Conservation (phyloP, 441 rosid genomes). For the Macaranga tanarius region DNA sequence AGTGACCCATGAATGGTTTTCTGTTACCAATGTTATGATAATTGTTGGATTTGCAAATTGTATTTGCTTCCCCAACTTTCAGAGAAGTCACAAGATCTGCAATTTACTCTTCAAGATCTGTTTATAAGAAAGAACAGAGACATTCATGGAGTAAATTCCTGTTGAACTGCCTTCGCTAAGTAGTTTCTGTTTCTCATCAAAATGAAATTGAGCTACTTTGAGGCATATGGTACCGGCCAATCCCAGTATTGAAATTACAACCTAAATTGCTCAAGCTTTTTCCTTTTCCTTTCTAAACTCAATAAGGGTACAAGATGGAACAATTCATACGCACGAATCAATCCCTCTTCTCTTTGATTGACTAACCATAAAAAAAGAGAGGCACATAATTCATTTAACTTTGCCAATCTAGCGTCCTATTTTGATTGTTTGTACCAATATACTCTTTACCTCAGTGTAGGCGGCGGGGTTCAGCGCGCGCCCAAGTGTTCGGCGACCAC, state of each 20-base stretch:
- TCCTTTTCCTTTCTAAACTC: no score
- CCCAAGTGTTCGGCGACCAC: no score
- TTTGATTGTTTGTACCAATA: slow-evolving; percentile 18
- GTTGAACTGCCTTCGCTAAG: not conserved
- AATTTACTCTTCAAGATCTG: no score
- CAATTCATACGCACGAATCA: not conserved
- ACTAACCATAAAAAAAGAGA: not conserved
- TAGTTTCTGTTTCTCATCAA: not conserved
- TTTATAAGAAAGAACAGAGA: not conserved
- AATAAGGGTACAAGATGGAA: no score
- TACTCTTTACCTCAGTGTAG: slow-evolving; percentile 15
- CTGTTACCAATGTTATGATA: not conserved
- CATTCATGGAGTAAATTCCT: not conserved
- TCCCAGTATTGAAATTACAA: not conserved
- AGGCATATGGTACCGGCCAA: not conserved
- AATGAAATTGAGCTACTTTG: not conserved
- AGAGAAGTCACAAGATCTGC: no score
- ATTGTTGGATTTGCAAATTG: not conserved
- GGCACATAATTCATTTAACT: slow-evolving; percentile 7
- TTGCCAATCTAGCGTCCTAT: slow-evolving; percentile 3
- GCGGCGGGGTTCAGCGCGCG: no score
- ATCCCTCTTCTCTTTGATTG: slow-evolving; percentile 10
- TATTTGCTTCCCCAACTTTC: not conserved
- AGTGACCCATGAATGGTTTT: no score
- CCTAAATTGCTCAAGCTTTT: no score